Evolutionary conservation across 2,329 filamentous ascomycete genomes (phyloP).

Genomic region (Fusarium brevicatenulatum): DNA sequence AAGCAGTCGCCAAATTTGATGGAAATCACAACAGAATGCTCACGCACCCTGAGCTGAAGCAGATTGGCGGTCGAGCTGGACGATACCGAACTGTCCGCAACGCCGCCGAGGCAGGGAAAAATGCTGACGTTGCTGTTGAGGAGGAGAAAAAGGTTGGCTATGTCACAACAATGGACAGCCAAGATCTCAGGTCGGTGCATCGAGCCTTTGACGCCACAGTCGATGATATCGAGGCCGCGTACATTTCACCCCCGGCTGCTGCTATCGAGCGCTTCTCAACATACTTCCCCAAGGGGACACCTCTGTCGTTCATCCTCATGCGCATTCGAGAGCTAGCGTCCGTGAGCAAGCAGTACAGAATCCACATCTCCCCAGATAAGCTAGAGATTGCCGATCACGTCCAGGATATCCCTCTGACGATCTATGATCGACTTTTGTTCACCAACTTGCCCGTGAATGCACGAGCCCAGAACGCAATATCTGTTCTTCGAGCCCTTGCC

Average conservation of each 20-base stretch:
- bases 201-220: conserved; percentile 72
- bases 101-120: conserved; percentile 5
- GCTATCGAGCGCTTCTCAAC: conserved; percentile 80
- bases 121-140: conserved; percentile 3
- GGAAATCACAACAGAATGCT: conserved; percentile 68
- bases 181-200: conserved; percentile 72
- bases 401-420: conserved; percentile 74
- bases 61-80: conserved; percentile 93
- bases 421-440: conserved; percentile 80
- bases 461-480: conserved; percentile 58
- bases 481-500: conserved; percentile 72
- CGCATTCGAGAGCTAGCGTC: conserved; percentile 76
- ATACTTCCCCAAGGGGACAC: conserved; percentile 83
- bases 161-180: conserved; percentile 80
- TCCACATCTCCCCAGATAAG: conserved; percentile 68
- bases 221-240: conserved; percentile 74
- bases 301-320: conserved; percentile 83
- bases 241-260: conserved; percentile 75
- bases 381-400: conserved; percentile 78
- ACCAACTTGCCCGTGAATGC: conserved; percentile 74
- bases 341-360: conserved; percentile 72
- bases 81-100: conserved; percentile 76
- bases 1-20: conserved; percentile 78
- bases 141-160: conserved; percentile 67
- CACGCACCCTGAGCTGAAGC: conserved; percentile 83